Conservation (phyloP, 2,329 filamentous ascomycete genomes). For the Penicillium sp. region DNA sequence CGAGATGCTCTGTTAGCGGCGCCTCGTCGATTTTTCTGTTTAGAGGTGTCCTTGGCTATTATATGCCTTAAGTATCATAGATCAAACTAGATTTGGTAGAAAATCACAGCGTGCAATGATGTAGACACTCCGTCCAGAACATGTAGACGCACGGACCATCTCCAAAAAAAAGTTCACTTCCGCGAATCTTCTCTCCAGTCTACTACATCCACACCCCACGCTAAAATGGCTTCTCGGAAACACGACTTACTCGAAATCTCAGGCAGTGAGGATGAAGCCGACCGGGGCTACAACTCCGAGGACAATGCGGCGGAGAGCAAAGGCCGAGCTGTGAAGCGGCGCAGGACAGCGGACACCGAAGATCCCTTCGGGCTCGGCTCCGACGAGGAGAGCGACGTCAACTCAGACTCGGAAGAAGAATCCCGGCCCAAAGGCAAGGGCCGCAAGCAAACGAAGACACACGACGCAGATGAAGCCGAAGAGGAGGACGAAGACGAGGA, state of each 20-base stretch:
- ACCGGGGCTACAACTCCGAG: slow-evolving; percentile 49
- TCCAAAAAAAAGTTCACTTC: slow-evolving; percentile 13
- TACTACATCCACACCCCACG: background rate
- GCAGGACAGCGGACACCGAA: slow-evolving; percentile 27
- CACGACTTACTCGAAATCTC: slow-evolving; percentile 42
- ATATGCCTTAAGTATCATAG: background rate
- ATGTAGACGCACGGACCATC: slow-evolving; percentile 9
- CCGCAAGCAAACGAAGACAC: slow-evolving; percentile 5
- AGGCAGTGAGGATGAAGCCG: slow-evolving; percentile 40
- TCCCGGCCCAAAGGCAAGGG: slow-evolving; percentile 16
- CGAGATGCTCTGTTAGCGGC: background rate
- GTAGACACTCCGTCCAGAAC: too few relatives aligned
- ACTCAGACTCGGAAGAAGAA: slow-evolving; percentile 41
- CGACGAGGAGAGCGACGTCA: slow-evolving; percentile 44
- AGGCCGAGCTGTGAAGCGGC: slow-evolving; percentile 36
- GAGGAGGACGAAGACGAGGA: slow-evolving; percentile 13
- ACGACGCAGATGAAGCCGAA: background rate
- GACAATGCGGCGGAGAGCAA: slow-evolving; percentile 44
- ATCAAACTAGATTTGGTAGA: background rate
- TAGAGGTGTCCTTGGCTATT: background rate
- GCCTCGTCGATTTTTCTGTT: background rate
- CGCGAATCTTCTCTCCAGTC: background rate
- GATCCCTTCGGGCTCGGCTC: slow-evolving; percentile 44
- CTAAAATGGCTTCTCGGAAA: slow-evolving; percentile 41
- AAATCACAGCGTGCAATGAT: background rate